Base-by-base conservation (phyloP, 2,329 filamentous ascomycete genomes). In the Ascochyta koolunga region DNA sequence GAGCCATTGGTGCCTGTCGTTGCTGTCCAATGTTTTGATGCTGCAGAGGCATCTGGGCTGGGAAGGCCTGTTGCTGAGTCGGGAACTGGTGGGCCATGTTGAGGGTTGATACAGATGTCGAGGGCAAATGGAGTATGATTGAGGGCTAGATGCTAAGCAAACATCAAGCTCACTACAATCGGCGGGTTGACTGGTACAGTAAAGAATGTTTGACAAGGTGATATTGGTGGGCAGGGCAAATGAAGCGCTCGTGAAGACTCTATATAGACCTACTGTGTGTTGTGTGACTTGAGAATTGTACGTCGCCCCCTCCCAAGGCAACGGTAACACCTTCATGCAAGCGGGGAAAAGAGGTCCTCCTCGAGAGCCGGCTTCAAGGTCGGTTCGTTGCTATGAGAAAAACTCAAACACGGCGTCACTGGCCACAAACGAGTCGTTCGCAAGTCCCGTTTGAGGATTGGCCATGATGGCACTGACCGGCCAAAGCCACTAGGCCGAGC, bases 1-100 rank as follows among this genome's bases (percentile, higher is more conserved):
- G 60, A 22, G 27, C 51, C 27, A 44, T 59, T 7, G 56, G 44
- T 11, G 10, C 41, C 33, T 61, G 66, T 18, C 60, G 58, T 41
- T 62, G 57, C 36, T 65, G 67, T n/a, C 56, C 51, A 37, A 50
- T 33, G 38, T 62, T 63, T 47, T 65, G 64, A 37, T 60, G 56
- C 22, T 58, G 56, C 13, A 50, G 54, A 27, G 54, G 54, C 32
- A 54, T 18, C 13, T 54, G 56, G 19, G 31, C 35, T n/a, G 8
- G n/a, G 18, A 44, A 41, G 13, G 33, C 37, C 38, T 65, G 62
- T 11, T 59, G 54, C 25, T 53, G 54, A 35, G 36, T 15, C n/a
- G 51, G 50, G 29, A 64, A 38, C 45, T 62, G 51, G 10, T 50
- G 51, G 25, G 51, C 40, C 59, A 62, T 64, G 11, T 9, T 52